Evolutionary conservation across 768 basidiomycete genomes (phyloP).

Genomic region (Leccinum pellstonianum): DNA sequence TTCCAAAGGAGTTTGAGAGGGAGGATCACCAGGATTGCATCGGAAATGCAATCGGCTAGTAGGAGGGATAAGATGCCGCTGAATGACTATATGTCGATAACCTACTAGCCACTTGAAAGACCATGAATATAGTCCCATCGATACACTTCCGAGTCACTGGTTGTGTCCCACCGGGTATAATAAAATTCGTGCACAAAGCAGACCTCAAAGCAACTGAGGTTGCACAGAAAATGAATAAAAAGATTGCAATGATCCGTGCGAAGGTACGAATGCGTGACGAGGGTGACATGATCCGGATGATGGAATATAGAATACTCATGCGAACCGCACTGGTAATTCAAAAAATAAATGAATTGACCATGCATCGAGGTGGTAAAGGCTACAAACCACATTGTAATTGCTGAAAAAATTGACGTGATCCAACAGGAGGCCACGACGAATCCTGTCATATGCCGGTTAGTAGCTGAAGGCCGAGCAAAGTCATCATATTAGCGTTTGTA

Average conservation of each 20-base stretch:
- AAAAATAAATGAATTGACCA: neutral
- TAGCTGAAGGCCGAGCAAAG: neutral
- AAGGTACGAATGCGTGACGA: neutral
- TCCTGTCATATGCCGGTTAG: neutral
- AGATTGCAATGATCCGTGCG: neutral
- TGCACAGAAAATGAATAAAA: neutral
- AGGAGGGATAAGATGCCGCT: neutral
- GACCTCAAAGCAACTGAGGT: neutral
- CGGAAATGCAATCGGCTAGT: neutral
- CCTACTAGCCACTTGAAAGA: neutral
- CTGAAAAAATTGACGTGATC: neutral
- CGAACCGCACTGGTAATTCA: neutral
- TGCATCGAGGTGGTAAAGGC: neutral
- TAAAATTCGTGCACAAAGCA: neutral
- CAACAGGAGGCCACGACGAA: neutral
- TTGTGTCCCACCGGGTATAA: neutral
- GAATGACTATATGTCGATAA: neutral
- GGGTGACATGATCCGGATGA: neutral
- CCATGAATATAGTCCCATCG: neutral
- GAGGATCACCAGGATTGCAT: neutral
- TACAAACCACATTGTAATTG: neutral
- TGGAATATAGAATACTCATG: neutral
- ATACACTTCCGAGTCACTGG: neutral
- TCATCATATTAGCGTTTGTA: neutral
- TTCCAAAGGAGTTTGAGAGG: slow-evolving; percentile 11